Conservation (phyloP, 2,329 filamentous ascomycete species). For the Chaetomium globosum region DNA sequence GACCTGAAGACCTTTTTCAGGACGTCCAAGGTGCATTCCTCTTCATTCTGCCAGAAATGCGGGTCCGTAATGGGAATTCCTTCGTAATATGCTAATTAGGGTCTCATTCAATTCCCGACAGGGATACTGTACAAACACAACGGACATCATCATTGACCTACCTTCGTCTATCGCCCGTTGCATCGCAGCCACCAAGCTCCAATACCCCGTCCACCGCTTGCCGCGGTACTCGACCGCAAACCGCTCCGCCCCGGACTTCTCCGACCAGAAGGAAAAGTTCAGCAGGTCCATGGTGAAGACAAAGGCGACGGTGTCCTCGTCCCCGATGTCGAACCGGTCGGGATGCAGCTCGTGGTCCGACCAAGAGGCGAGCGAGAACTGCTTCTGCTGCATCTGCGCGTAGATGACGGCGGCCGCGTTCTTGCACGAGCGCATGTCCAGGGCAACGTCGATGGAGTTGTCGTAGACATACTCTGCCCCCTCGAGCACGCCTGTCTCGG, state of each 20-base stretch:
- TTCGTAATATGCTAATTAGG: conserved; percentile 42
- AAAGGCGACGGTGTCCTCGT: conserved; percentile 81
- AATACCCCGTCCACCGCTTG: conserved; percentile 89
- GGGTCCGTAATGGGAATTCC: conserved; percentile 87
- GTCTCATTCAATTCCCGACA: not conserved
- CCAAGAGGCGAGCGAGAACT: conserved; percentile 85
- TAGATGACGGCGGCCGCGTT: conserved; percentile 79
- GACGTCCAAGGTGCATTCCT: conserved; percentile 73
- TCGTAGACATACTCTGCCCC: conserved; percentile 85
- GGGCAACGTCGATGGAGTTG: conserved; percentile 88
- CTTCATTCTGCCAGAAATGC: conserved; percentile 79
- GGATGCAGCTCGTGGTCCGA: conserved; percentile 87
- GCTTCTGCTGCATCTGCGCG: conserved; percentile 77
- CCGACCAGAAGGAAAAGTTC: conserved; percentile 97
- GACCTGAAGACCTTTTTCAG: conserved; percentile 82
- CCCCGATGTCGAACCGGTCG: conserved; percentile 60
- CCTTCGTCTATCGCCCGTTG: conserved; percentile 88
- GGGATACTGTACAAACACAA: not conserved
- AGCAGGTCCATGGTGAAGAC: conserved; percentile 97
- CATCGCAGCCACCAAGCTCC: conserved; percentile 85
- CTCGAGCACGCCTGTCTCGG: conserved; percentile 80
- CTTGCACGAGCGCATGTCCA: conserved; percentile 82
- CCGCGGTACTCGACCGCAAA: conserved; percentile 83
- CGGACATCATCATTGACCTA: conserved; percentile 42
- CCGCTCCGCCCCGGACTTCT: conserved; percentile 66